Percentiles rank a stretch among this genome's conserved stretches.
phyloP scores from a whole-genome alignment of 139 green algal genomes.

The Chlorella sp. region DNA sequence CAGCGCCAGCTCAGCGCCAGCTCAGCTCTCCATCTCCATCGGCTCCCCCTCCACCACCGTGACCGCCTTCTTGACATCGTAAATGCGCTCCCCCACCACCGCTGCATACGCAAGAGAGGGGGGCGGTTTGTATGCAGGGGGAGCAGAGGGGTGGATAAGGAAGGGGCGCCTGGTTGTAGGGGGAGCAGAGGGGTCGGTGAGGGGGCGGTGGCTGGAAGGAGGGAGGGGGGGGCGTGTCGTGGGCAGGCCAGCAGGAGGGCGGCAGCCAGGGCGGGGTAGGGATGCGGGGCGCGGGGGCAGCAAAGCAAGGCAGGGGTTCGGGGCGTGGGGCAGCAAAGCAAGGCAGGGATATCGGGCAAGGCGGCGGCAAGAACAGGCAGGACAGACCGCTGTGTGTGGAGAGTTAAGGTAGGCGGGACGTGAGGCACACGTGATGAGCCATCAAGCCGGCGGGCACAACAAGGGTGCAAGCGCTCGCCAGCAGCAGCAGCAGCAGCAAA shows the following conservation, averaged over 20 bases:
- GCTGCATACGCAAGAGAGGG: conserved; percentile 40
- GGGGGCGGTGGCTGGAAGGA: not conserved
- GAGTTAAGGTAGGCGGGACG: no score
- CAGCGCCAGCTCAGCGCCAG: no score
- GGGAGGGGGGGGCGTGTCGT: not conserved
- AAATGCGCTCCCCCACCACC: conserved; percentile 63
- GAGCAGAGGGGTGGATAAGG: not conserved
- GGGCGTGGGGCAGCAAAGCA: not conserved
- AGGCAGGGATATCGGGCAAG: not conserved
- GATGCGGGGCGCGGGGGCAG: no score
- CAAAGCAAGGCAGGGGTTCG: no score
- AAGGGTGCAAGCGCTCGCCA: not conserved
- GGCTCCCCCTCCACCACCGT: conserved; percentile 68
- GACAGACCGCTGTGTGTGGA: no score
- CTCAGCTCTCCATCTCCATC: conserved; percentile 71
- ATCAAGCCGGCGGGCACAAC: no score
- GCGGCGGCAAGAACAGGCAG: not conserved
- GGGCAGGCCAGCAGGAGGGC: not conserved
- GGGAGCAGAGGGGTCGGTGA: not conserved
- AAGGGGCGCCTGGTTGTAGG: not conserved
- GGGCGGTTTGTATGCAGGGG: not conserved
- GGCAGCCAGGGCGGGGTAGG: not conserved
- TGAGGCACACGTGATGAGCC: not conserved
- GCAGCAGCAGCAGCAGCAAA: not conserved
- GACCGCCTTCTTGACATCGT: conserved; percentile 60